Percentiles rank a stretch among this genome's conserved stretches.
Conservation (phyloP, 208 protist species). For the Phytomonas francai region DNA sequence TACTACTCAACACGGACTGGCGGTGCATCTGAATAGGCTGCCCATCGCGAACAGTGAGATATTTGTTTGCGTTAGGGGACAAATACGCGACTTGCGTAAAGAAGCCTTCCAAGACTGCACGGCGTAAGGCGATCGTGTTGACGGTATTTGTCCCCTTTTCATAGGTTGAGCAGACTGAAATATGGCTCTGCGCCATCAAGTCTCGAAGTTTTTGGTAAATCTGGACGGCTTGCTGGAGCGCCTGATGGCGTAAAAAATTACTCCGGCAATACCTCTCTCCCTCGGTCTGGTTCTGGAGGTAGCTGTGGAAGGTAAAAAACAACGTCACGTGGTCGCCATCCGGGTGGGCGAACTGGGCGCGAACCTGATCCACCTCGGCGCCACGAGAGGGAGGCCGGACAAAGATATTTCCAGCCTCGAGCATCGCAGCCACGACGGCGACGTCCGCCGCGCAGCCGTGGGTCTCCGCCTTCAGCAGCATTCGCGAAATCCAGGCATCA, state of each 20-base stretch:
- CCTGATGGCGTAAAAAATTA: slow-evolving; percentile 57
- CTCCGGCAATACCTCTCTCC: slow-evolving; percentile 56
- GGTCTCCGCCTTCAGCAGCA: slow-evolving; percentile 71
- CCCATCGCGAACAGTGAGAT: slow-evolving; percentile 61
- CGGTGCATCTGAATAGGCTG: slow-evolving; percentile 33
- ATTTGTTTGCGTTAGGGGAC: slow-evolving; percentile 15
- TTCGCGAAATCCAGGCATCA: slow-evolving; percentile 91
- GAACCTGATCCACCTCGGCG: slow-evolving; percentile 38
- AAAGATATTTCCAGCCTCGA: slow-evolving; percentile 70
- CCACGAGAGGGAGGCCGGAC: slow-evolving; percentile 23
- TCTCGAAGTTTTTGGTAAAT: slow-evolving; percentile 70
- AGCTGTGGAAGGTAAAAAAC: slow-evolving; percentile 77
- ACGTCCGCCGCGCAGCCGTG: slow-evolving; percentile 78
- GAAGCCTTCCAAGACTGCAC: slow-evolving; percentile 76
- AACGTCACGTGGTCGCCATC: slow-evolving; percentile 81
- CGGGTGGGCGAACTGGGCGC: slow-evolving; percentile 30
- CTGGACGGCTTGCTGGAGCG: slow-evolving; percentile 59
- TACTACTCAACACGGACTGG: slow-evolving; percentile 32
- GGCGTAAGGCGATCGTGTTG: slow-evolving; percentile 62
- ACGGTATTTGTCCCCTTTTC: slow-evolving; percentile 26
- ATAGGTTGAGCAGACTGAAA: slow-evolving; percentile 61
- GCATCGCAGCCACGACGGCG: slow-evolving; percentile 82
- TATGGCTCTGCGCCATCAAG: slow-evolving; percentile 37
- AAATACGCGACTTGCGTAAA: slow-evolving; percentile 77
- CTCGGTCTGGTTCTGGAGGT: slow-evolving; percentile 20